Evolutionary conservation across 176 grass and related monocot species (phyloP).

Genomic region (Aechmea fasciata): DNA sequence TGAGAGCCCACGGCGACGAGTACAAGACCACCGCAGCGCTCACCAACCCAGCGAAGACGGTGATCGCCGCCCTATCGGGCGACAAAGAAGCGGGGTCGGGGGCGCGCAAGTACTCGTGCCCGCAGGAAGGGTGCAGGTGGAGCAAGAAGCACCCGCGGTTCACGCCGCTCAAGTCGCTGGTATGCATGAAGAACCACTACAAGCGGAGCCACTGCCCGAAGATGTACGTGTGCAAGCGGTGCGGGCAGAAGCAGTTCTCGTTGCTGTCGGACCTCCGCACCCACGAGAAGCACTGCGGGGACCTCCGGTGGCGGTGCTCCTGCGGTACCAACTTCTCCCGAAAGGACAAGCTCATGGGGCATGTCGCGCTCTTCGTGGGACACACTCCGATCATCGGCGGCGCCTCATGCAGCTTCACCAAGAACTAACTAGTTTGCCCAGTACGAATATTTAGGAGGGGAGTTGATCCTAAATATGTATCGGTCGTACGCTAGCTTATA

Average conservation of each 20-base stretch:
- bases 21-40: slow-evolving; percentile 21
- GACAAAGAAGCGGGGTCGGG: background rate
- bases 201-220: slow-evolving; percentile 30
- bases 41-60: background rate
- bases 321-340: slow-evolving; percentile 30
- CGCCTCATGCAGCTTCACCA: too few relatives aligned
- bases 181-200: slow-evolving; percentile 35
- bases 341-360: slow-evolving; percentile 35
- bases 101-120: slow-evolving; percentile 23
- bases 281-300: slow-evolving; percentile 31
- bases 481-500: too few relatives aligned
- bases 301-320: slow-evolving; percentile 28
- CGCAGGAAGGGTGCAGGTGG: slow-evolving; percentile 27
- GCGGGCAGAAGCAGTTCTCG: slow-evolving; percentile 27
- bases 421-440: too few relatives aligned
- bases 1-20: slow-evolving; percentile 34
- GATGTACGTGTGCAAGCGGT: slow-evolving; percentile 31
- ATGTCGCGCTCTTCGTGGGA: slow-evolving; percentile 25
- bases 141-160: slow-evolving; percentile 29
- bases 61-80: background rate
- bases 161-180: slow-evolving; percentile 26
- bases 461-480: too few relatives aligned
- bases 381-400: slow-evolving; percentile 1
- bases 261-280: slow-evolving; percentile 28
- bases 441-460: too few relatives aligned